A percentile compares a stretch with the other conserved stretches of the same genome.
Conservation (phyloP, 2,329 filamentous ascomycete genomes). For the Cladosporium sp. region DNA sequence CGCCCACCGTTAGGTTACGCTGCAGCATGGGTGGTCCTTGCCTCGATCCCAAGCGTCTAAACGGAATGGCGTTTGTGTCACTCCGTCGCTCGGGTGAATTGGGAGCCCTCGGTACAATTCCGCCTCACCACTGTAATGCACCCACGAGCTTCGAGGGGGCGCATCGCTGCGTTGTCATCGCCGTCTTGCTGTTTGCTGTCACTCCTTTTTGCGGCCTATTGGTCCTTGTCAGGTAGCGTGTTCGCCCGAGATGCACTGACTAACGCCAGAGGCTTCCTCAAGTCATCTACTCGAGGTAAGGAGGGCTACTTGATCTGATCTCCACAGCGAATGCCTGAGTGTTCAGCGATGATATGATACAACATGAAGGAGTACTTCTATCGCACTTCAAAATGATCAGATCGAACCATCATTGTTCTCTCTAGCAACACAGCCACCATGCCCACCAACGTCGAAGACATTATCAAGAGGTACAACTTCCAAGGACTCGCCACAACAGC, state of each 20-base stretch:
- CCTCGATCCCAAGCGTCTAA: neutral
- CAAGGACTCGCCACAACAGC: neutral
- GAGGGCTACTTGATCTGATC: neutral
- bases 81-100: slow-evolving; percentile 7
- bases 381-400: neutral
- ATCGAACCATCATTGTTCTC: neutral
- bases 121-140: neutral
- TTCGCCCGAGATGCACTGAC: neutral
- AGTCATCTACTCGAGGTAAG: neutral
- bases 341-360: neutral
- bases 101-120: neutral
- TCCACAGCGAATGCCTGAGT: neutral
- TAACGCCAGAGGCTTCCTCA: neutral
- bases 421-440: no score
- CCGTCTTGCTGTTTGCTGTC: neutral
- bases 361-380: neutral
- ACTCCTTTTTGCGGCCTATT: neutral
- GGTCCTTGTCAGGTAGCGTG: neutral
- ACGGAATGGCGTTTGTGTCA: slow-evolving; percentile 4
- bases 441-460: neutral
- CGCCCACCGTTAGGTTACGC: neutral
- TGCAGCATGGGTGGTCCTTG: neutral
- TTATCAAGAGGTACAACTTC: slow-evolving; percentile 6
- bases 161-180: slow-evolving; percentile 1
- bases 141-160: neutral